phyloP scores from a whole-genome alignment of 768 basidiomycete species.

The Pleurotus cornucopiae region DNA sequence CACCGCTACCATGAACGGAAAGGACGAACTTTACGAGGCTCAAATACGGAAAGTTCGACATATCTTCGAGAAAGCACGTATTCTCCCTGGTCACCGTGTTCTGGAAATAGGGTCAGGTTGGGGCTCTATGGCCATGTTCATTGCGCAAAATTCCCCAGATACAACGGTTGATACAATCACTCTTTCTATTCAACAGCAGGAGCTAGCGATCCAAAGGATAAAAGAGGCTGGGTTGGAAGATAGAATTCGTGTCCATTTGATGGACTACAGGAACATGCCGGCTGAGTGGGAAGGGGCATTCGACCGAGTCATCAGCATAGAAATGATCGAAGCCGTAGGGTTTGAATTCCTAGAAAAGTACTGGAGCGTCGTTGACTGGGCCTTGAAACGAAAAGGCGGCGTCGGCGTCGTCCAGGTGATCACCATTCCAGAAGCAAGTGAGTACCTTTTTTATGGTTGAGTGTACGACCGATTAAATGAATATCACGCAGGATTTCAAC shows the following conservation, averaged over 20 bases:
- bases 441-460: constrained; percentile 20
- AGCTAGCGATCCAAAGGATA: constrained; percentile 52
- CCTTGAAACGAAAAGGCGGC: constrained; percentile 51
- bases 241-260: constrained; percentile 61
- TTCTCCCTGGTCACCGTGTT: constrained; percentile 51
- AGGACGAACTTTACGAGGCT: constrained; percentile 37
- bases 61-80: constrained; percentile 61
- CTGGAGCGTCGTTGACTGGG: constrained; percentile 64
- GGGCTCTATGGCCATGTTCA: constrained; percentile 67
- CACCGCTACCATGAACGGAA: neutral
- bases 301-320: constrained; percentile 67
- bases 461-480: neutral
- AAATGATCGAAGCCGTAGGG: constrained; percentile 78
- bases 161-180: constrained; percentile 71
- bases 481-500: constrained; percentile 40
- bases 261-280: constrained; percentile 71
- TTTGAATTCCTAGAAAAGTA: constrained; percentile 61
- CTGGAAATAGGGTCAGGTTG: constrained; percentile 80
- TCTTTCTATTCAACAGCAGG: constrained; percentile 62
- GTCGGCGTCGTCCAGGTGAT: constrained; percentile 74
- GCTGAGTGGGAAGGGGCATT: constrained; percentile 59
- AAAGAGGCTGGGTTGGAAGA: constrained; percentile 43
- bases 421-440: constrained; percentile 69
- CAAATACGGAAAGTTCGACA: constrained; percentile 61
- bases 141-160: constrained; percentile 48